Evolutionary conservation across 345 rosid genomes (phyloP).

Genomic region (Salix caprea): DNA sequence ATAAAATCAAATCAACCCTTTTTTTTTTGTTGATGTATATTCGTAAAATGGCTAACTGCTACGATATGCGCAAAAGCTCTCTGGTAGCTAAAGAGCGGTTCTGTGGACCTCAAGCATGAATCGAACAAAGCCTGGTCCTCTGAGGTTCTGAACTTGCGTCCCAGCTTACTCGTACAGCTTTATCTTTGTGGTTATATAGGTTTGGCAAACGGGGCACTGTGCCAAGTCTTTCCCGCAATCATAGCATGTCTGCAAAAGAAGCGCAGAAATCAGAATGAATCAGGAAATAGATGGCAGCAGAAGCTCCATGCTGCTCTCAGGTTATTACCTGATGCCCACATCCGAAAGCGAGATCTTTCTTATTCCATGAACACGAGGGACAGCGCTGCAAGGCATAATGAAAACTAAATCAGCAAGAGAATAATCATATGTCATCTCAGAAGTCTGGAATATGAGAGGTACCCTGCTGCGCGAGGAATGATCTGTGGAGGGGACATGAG

Average conservation of each 20-base stretch:
- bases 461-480: constrained; percentile 12
- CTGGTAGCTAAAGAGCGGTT: not conserved
- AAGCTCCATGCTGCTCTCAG: not conserved
- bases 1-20: not conserved
- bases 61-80: not conserved
- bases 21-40: not conserved
- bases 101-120: not conserved
- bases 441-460: not conserved
- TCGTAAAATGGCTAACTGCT: not conserved
- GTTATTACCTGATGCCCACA: constrained; percentile 39
- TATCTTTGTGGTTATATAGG: constrained; percentile 23
- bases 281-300: not conserved
- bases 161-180: constrained; percentile 23
- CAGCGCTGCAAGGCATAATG: constrained; percentile 18
- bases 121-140: not conserved
- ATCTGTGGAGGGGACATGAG: not conserved
- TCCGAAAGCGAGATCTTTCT: constrained; percentile 39
- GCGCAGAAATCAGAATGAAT: not conserved
- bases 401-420: not conserved
- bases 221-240: constrained; percentile 32
- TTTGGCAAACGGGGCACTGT: constrained; percentile 33
- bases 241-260: constrained; percentile 36
- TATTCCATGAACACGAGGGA: constrained; percentile 27
- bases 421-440: not conserved
- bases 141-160: not conserved